Conservation (phyloP, 768 basidiomycete genomes). For the Suillus alpinus region DNA sequence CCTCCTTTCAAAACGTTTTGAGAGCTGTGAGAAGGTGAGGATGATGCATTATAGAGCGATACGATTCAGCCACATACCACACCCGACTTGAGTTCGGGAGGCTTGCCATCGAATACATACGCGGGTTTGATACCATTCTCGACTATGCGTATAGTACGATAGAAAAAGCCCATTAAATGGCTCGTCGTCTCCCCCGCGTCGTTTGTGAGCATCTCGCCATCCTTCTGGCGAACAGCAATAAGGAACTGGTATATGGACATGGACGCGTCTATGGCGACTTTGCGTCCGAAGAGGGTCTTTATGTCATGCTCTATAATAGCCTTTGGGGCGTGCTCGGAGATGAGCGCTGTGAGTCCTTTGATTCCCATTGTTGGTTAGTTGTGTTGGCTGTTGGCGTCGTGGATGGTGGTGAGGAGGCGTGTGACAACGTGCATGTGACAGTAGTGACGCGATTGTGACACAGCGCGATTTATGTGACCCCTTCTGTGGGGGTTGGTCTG, state of each 20-base stretch:
- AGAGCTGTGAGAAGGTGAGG: conserved; percentile 54
- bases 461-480: background rate
- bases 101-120: conserved; percentile 98
- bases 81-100: conserved; percentile 94
- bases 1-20: conserved; percentile 88
- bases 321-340: conserved; percentile 87
- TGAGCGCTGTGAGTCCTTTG: conserved; percentile 88
- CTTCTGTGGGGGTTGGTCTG: background rate
- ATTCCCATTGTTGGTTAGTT: conserved; percentile 66
- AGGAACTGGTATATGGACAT: conserved; percentile 98
- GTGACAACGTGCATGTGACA: conserved; percentile 6
- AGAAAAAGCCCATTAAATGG: conserved; percentile 99
- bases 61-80: conserved; percentile 62
- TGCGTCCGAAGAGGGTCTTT: conserved; percentile 95
- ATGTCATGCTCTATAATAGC: conserved; percentile 90
- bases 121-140: conserved; percentile 98
- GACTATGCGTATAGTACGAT: conserved; percentile 94
- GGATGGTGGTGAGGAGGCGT: background rate
- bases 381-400: background rate
- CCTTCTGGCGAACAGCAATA: conserved; percentile 94
- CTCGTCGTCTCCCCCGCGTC: conserved; percentile 98
- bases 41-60: background rate
- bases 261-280: conserved; percentile 98
- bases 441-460: conserved; percentile 6
- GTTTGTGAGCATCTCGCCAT: conserved; percentile 95